Base-by-base conservation (phyloP, 225 moss, liverwort and hornwort species). In the Thuidium tamariscinum region DNA sequence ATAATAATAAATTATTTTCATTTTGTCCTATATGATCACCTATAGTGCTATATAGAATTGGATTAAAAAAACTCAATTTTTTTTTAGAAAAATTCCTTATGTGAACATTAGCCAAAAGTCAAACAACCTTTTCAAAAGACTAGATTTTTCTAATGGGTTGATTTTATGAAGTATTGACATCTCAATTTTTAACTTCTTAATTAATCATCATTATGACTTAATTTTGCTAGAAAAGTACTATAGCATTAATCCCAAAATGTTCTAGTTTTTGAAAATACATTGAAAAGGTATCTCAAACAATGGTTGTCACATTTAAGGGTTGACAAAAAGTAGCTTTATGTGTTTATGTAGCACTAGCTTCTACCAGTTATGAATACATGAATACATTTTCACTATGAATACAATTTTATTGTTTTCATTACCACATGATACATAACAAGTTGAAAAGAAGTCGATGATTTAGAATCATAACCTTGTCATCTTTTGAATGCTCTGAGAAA, bases 301-400 rank as follows among this genome's bases (percentile, higher is more conserved):
- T 71, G 44, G 16, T 44, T 46, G 29, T 46, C 6, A 46, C 3
- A 0, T 17, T 71, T 17, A 44, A 42, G 1, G 16, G 4, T 41
- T 15, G 19, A n/a, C n/a, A n/a, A n/a, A n/a, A n/a, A n/a, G n/a
- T n/a, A n/a, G n/a, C n/a, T n/a, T n/a, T n/a, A n/a, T n/a, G n/a
- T n/a, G n/a, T 71, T 71, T 4, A 29, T 44, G 13, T 10, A 16
- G 6, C 2, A 71, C 2, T 72, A 72, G 72, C 11, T 46, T 46
- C 0, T 30, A 2, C 7, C 1, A 27, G 29, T 27, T 10, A 44
- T 17, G 0, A 0, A 29, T 1, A 44, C 1, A 1, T 16, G 1
- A 44, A 16, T 29, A 27, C 41, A 1, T 71, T 44, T 16, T n/a
- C 2, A 10, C 3, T 29, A 42, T 71, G 10, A 16, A 27, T 0